These are phyloP conservation scores for Bassia scoparia DNA, from an alignment of 148 eudicot genomes.

Conservation along the genomic window DNA sequence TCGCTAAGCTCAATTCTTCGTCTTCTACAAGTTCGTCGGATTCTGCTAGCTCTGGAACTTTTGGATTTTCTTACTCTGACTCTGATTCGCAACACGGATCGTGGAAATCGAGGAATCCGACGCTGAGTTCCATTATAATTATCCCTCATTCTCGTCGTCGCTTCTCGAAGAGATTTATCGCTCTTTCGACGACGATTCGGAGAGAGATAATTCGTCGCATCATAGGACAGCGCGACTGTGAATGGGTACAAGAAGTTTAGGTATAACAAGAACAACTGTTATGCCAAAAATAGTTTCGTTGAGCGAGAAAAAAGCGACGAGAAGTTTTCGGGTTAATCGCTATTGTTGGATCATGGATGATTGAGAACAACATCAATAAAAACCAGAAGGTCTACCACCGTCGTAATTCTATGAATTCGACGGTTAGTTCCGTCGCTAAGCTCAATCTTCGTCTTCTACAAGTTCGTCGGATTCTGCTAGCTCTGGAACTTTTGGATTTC, in stretches of 20 bases:
- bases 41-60: conserved; percentile 33
- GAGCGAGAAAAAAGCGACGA: conserved; percentile 20
- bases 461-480: conserved; percentile 36
- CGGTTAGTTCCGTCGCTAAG: neutral
- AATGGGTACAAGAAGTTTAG: neutral
- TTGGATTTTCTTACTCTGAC: conserved; percentile 34
- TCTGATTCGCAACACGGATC: conserved; percentile 26
- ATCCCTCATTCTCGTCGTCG: conserved; percentile 72
- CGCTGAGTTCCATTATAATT: conserved; percentile 12
- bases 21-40: conserved; percentile 34
- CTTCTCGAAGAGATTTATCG: conserved; percentile 84
- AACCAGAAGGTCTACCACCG: neutral
- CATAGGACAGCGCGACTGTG: too few relatives aligned
- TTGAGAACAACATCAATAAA: neutral
- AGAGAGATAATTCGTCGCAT: neutral
- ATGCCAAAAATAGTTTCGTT: neutral
- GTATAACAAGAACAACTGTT: conserved; percentile 27
- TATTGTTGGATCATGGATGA: conserved; percentile 55
- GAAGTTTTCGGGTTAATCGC: conserved; percentile 23
- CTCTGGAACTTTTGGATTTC: conserved; percentile 33
- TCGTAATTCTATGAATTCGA: conserved; percentile 4
- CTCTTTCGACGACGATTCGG: conserved; percentile 52
- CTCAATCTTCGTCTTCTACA: conserved; percentile 26
- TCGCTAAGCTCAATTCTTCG: conserved; percentile 12
- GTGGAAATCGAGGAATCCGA: conserved; percentile 1